Evolutionary conservation across 2,329 filamentous ascomycete genomes (phyloP).

Genomic region (Tolypocladium tropicale): DNA sequence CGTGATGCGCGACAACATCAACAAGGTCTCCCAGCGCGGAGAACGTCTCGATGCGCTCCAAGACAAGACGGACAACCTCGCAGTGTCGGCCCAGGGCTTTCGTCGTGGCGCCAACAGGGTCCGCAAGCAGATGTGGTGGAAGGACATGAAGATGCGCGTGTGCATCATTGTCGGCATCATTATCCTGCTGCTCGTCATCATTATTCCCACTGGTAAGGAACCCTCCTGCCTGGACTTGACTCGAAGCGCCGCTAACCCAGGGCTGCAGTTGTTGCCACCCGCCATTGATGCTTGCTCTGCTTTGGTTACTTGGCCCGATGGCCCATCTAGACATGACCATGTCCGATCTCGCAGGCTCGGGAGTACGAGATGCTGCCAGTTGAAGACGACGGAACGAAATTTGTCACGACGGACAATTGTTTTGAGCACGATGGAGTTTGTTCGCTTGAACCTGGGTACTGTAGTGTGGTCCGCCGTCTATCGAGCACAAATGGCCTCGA

Average conservation of each 20-base stretch:
- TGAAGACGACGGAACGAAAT: conserved; percentile 1
- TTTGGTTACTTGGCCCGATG: conserved; percentile 12
- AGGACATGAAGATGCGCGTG: conserved; percentile 99
- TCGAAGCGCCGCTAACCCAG: background rate
- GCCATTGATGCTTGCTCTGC: conserved; percentile 12
- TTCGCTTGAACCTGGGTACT: conserved; percentile 18
- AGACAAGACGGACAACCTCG: conserved; percentile 91
- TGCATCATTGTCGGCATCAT: conserved; percentile 88
- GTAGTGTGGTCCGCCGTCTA: conserved; percentile 15
- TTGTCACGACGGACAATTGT: conserved; percentile 14
- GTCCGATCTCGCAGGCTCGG: background rate
- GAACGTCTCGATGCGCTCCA: conserved; percentile 79
- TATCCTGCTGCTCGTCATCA: conserved; percentile 84
- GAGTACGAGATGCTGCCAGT: background rate
- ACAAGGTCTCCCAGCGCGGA: conserved; percentile 90
- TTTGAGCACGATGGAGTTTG: conserved; percentile 26
- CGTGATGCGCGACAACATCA: conserved; percentile 96
- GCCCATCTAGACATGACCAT: conserved; percentile 1
- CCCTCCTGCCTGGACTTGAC: background rate
- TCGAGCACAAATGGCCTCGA: background rate
- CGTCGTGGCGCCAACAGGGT: conserved; percentile 92
- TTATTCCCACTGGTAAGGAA: conserved; percentile 72
- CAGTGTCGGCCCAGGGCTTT: conserved; percentile 88
- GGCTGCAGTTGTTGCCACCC: conserved; percentile 24
- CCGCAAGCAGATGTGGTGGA: conserved; percentile 99